Evolutionary conservation across 805 yeast species (phyloP), one percentile per base, ranked within the genome.

Genomic region (Wickerhamomyces alni): DNA sequence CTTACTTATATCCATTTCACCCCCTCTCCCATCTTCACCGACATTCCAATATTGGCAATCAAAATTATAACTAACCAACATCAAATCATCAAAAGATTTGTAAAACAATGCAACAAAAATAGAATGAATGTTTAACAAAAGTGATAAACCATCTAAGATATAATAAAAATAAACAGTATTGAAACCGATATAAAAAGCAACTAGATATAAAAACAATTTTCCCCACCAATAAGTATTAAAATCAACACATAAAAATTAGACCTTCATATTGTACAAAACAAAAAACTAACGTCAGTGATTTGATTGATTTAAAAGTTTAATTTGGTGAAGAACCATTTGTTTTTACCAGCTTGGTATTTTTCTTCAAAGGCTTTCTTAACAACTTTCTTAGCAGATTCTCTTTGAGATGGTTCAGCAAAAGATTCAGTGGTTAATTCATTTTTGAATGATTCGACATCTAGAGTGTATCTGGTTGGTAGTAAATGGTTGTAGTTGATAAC

Each of bases 251-350:
- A 19, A 25, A 24, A 33, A 4, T 15, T 19, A 33, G 24, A 25
- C 29, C 36, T 24, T 19, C 29, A 15, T 24, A 24, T 16, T 33
- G 28, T 22, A 16, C 19, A 24, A 5, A 25, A 33, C 17, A 5
- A 17, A 18, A 30, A 30, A 19, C 8, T 6, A 30, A 12, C n/a
- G 5, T 15, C 8, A 11, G 16, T 8, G 15, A 24, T 24, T 22
- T 16, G 9, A 19, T 29, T 17, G 17, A 16, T 36, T 48, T 85
- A 87, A 77, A 87, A 87, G 76, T 83, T 81, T 70, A 87, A 83
- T 79, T 93, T 93, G 74, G 95, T 82, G 89, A 93, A 93, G 82
- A 93, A 93, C 99, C 99, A 93, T 78, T 88, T 89, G 89, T 91
- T 91, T 85, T 93, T 88, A 72, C 99, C 99, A 68, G 96, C 87